These are phyloP conservation scores for Drechslerella coelobrocha DNA, from an alignment of 2,329 filamentous ascomycete genomes.

Conservation along the genomic window DNA sequence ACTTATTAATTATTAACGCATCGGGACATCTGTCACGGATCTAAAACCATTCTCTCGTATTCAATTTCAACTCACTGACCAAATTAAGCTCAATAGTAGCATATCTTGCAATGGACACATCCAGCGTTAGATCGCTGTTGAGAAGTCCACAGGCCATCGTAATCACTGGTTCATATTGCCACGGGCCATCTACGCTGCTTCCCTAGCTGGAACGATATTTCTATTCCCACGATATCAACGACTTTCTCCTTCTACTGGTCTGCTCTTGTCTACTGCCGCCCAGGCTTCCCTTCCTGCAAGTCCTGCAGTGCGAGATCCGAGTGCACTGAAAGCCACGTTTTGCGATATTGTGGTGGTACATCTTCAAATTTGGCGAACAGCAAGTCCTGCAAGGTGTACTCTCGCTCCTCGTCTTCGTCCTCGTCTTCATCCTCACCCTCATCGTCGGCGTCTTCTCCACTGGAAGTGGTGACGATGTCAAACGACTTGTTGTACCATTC, in stretches of 20 bases:
- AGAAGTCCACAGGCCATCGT: no score
- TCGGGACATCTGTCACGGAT: no score
- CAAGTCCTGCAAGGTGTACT: background rate
- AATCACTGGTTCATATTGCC: no score
- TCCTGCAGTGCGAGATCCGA: slow-evolving; percentile 6
- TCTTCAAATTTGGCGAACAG: slow-evolving; percentile 23
- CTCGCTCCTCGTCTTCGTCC: no score
- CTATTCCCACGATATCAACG: background rate
- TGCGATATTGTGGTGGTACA: slow-evolving; percentile 3
- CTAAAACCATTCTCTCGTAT: no score
- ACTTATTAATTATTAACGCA: background rate
- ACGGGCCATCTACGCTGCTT: no score
- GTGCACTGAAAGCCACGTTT: slow-evolving; percentile 11
- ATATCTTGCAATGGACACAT: no score
- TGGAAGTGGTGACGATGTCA: background rate
- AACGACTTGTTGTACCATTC: background rate
- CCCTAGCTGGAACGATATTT: no score
- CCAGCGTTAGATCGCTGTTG: no score
- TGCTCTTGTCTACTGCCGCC: background rate
- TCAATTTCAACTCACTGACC: no score
- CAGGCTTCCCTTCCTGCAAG: background rate
- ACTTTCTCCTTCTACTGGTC: background rate
- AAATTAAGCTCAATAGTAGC: no score
- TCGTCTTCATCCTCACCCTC: background rate
- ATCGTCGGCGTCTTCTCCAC: background rate